Base-by-base conservation (phyloP, 2,329 filamentous ascomycete species). In the Sporothrix curviconia region DNA sequence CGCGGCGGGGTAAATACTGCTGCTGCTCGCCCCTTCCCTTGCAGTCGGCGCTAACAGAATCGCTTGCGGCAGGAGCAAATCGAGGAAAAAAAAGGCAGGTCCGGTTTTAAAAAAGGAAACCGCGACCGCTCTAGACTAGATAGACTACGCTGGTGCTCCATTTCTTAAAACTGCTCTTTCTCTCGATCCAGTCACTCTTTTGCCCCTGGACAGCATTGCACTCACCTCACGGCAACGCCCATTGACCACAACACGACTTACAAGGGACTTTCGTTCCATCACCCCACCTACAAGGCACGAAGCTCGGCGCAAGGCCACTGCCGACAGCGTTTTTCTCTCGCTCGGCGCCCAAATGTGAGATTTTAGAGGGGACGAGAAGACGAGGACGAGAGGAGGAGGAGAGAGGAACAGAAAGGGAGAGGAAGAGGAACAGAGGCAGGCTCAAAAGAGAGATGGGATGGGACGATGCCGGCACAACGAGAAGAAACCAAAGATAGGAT, bases 1-100 rank as follows among this genome's bases (percentile, higher is more conserved):
- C 28, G 12, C 39, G 30, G 40, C 52, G 39, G 52, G 52, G 39
- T 25, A 22, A 44, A 14, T 36, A 36, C 17, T 22, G 36, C 30
- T 25, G 42, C 19, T 51, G 53, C 53, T 17, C 36, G n/a, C n/a
- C n/a, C n/a, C n/a, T n/a, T n/a, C n/a, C n/a, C n/a, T n/a, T n/a
- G n/a, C 40, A 15, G 14, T 5, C 28, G 8, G 36, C 55, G 55
- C 55, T 56, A 56, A 43, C 43, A 50, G 46, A 56, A 50, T 51
- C 44, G n/a, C n/a, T n/a, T n/a, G n/a, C n/a, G n/a, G n/a, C n/a
- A n/a, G n/a, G n/a, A n/a, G 40, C 36, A 40, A 49, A 28, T 40
- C 37, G n/a, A n/a, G n/a, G n/a, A 30, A 53, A 36, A n/a, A 53
- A 9, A 43, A 7, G 12, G 36, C 24, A 19, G 11, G 6, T 15